Evolutionary conservation across 495 filamentous ascomycete genomes (phyloP).

Genomic region (Penicillium crystallinum): DNA sequence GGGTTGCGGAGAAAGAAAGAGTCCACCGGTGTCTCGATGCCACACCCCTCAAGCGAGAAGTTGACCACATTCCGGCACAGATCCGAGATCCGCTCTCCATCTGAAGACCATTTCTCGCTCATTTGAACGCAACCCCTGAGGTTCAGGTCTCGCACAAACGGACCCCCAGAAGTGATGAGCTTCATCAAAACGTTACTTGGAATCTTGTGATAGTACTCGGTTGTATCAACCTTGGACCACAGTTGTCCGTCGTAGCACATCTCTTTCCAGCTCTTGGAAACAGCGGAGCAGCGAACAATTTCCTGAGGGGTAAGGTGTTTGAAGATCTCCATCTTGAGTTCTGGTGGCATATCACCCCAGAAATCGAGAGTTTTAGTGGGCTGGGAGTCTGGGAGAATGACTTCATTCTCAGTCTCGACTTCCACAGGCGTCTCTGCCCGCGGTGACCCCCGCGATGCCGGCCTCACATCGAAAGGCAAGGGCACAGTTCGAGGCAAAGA

Average conservation of each 20-base stretch:
- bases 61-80: constrained; percentile 82
- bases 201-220: constrained; percentile 83
- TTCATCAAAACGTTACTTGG: constrained; percentile 76
- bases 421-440: constrained; percentile 20
- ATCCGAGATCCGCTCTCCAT: constrained; percentile 62
- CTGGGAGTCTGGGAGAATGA: constrained; percentile 18
- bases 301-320: constrained; percentile 72
- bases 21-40: constrained; percentile 74
- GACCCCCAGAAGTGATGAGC: constrained; percentile 78
- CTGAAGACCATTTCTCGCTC: constrained; percentile 68
- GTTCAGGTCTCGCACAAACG: constrained; percentile 88
- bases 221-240: constrained; percentile 79
- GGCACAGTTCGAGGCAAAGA: constrained; percentile 42
- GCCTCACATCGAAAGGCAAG: constrained; percentile 61
- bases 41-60: constrained; percentile 82
- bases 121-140: constrained; percentile 72
- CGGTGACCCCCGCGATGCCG: constrained; percentile 38
- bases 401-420: constrained; percentile 27
- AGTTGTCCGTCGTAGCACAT: constrained; percentile 95
- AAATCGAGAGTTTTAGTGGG: constrained; percentile 57
- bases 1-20: constrained; percentile 73
- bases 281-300: constrained; percentile 71
- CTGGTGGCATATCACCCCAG: constrained; percentile 75
- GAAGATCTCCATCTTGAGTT: constrained; percentile 76
- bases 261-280: constrained; percentile 74